Evolutionary conservation across 208 protist species (phyloP), one percentile per base, ranked within the genome.

Genomic region (Leptomonas seymouri): DNA sequence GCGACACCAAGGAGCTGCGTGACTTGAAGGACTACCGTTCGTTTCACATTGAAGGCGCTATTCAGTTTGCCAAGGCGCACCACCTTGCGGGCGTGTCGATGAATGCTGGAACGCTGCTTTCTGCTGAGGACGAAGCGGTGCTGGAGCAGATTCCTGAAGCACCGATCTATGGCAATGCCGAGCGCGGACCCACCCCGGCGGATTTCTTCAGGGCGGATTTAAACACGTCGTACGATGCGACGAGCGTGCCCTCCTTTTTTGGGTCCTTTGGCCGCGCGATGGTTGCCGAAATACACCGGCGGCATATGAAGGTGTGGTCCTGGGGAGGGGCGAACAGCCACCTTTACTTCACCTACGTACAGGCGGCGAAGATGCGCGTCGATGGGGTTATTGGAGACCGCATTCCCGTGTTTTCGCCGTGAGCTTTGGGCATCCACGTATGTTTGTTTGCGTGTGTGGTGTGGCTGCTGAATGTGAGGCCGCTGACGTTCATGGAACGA

Each of bases 1-100:
- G 77, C 55, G 89, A 91, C 53, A 90, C 89, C 16, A 75, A 85
- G 49, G 80, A 89, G 81, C 51, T 64, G 41, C 71, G 79, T 14
- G 89, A 94, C 74, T 64, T 91, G 53, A 94, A 94, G 59, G 89
- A 94, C 74, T 94, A 94, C 61, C 85, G 89, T 34, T 87, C 73
- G 49, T 91, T 91, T 64, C 75, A 80, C 60, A 59, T 91, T 27
- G 82, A 91, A 53, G 84, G 84, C 5, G 85, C 89, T 8, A 72
- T 91, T 11, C 89, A 94, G 77, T 94, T 94, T 63, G 85, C 85
- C 14, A 31, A 77, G 25, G 50, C 84, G 31, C 82, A 91, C 49
- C 63, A 85, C 71, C 77, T 94, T n/a, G 71, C 85, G 14, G 89
- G 89, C 31, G 70, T 94, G 27, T 94, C 89, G 50, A 87, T 94